Base-by-base conservation (phyloP, 352 stramenopile genomes). In the Phytophthora lateralis region DNA sequence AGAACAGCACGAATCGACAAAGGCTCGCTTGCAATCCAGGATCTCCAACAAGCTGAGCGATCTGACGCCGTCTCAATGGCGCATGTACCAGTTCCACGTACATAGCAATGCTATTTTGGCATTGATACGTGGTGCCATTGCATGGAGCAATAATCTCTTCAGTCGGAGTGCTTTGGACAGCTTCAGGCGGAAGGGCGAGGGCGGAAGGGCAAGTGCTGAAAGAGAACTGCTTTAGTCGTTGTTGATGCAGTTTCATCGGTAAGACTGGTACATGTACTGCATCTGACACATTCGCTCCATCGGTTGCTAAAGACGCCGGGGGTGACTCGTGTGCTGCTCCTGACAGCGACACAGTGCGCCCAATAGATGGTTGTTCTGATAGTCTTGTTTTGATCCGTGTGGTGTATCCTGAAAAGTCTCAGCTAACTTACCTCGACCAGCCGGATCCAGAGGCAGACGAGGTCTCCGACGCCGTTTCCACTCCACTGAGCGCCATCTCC, bases 401-500 rank as follows among this genome's bases (percentile, higher is more conserved):
- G 7, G 11, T 32, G 27, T 32, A 9, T 30, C 6, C 6, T 24
- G 21, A 24, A 24, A 24, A 24, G 26, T 30, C 6, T 30, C 26
- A 8, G 26, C 27, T 32, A 32, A 0, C 27, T 32, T 20, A 46
- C 17, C 14, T 27, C 18, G 39, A 46, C 20, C 39, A 59, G 1
- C 56, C 57, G 34, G 57, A 66, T 6, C 41, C 51, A 6, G 58
- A 52, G 14, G 59, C 53, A 12, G 49, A 66, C 20, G 58, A 66
- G 9, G 58, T 61, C 50, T 66, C 58, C 14, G 59, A 66, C 11
- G 59, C 59, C 1, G 59, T 66, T 39, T 66, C 59, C 42, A 66
- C 59, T 17, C 59, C 59, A 42, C 50, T 61, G n/a, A 66, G 59
- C 12, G 59, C 39, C 59, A 66, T 66, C 21, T 66, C 50, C 59